A percentile compares a stretch with the other conserved stretches of the same genome.
Evolutionary conservation across 2,329 filamentous ascomycete genomes (phyloP).

Genomic region (Beauveria sp.): DNA sequence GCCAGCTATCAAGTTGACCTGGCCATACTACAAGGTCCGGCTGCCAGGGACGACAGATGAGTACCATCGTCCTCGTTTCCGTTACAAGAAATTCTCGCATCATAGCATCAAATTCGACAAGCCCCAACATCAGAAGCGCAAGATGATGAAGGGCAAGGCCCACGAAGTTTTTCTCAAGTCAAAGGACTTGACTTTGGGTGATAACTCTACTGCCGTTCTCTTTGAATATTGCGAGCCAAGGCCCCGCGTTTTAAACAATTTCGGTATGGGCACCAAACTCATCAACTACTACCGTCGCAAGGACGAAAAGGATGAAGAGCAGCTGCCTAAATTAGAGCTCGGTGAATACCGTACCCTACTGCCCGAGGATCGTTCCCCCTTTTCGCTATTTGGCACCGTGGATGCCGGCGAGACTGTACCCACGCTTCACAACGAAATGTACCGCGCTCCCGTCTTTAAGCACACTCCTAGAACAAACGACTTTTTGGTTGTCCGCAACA

Average conservation of each 20-base stretch:
- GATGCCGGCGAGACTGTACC: conserved; percentile 85
- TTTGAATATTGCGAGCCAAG: conserved; percentile 96
- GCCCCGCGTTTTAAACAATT: conserved; percentile 86
- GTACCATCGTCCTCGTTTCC: conserved; percentile 75
- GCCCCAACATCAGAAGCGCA: conserved; percentile 68
- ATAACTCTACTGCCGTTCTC: conserved; percentile 81
- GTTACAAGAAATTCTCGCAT: conserved; percentile 60
- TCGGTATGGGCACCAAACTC: conserved; percentile 92
- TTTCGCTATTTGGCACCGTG: conserved; percentile 89
- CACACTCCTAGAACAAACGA: conserved; percentile 72
- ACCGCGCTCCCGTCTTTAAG: conserved; percentile 85
- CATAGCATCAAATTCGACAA: conserved; percentile 65
- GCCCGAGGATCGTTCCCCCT: conserved; percentile 91
- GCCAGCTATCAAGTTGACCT: conserved; percentile 84
- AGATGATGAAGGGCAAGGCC: conserved; percentile 72
- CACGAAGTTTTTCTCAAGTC: conserved; percentile 73
- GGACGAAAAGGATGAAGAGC: conserved; percentile 61
- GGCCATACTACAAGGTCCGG: conserved; percentile 91
- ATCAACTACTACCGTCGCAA: conserved; percentile 96
- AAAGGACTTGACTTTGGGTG: conserved; percentile 75
- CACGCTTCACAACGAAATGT: conserved; percentile 92
- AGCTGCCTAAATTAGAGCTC: conserved; percentile 71
- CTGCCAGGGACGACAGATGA: conserved; percentile 66
- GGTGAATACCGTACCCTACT: conserved; percentile 84
- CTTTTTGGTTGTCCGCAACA: conserved; percentile 78